Conservation (phyloP, 2,329 filamentous ascomycete species). For the Penicillium vulpinum region DNA sequence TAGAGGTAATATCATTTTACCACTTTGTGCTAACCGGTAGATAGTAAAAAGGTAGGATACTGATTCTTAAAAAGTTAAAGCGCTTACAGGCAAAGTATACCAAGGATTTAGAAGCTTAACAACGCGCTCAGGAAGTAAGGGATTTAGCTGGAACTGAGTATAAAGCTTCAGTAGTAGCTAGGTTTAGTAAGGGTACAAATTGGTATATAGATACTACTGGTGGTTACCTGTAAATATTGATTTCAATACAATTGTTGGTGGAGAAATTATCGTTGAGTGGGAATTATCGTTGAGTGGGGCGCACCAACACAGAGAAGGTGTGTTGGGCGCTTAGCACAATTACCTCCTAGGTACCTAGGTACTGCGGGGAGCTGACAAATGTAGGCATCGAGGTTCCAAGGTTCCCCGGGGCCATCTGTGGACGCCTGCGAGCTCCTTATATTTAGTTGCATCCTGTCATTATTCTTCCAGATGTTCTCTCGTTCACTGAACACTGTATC, state of each 20-base stretch:
- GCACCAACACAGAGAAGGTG: not conserved
- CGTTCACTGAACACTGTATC: conserved; percentile 11
- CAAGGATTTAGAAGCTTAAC: not conserved
- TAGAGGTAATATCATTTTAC: not conserved
- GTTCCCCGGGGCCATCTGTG: too few species aligned
- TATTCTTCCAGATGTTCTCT: not conserved
- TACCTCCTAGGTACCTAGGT: not conserved
- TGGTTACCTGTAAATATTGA: not conserved
- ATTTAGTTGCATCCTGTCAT: not conserved
- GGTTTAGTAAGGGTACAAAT: not conserved
- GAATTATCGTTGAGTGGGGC: not conserved
- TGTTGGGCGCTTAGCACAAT: not conserved
- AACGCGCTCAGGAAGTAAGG: not conserved
- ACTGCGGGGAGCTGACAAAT: conserved; percentile 8
- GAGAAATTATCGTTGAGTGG: not conserved
- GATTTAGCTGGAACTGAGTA: not conserved
- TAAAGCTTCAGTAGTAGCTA: not conserved
- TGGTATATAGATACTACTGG: not conserved
- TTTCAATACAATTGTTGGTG: not conserved
- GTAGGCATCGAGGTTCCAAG: too few species aligned
- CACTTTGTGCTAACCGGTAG: not conserved
- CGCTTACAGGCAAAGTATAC: not conserved
- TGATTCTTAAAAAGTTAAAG: not conserved
- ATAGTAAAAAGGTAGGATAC: not conserved
- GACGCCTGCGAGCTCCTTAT: not conserved